Evolutionary conservation across 805 yeast genomes (phyloP).

Genomic region (Suhomyces emberorum): DNA sequence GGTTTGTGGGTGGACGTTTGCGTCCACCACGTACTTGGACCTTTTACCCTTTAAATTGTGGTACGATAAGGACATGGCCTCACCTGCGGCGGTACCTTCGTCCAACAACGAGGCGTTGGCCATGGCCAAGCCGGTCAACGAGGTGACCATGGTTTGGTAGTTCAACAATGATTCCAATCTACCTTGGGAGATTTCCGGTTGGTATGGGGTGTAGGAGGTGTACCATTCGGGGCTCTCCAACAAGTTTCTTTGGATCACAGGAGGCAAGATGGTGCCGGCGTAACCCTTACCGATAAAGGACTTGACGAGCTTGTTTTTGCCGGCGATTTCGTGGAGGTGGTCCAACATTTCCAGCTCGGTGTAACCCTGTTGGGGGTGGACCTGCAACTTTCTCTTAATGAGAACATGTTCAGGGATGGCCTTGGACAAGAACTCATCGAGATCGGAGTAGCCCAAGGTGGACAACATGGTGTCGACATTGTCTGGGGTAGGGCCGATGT

Average conservation of each 20-base stretch:
- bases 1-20: constrained; percentile 81
- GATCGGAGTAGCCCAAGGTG: constrained; percentile 59
- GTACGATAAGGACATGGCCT: constrained; percentile 86
- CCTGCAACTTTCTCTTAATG: constrained; percentile 59
- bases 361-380: constrained; percentile 70
- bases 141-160: constrained; percentile 88
- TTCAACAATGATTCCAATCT: constrained; percentile 86
- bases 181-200: constrained; percentile 97
- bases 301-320: constrained; percentile 67
- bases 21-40: constrained; percentile 66
- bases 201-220: constrained; percentile 97
- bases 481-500: constrained; percentile 73
- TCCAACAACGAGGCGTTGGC: constrained; percentile 94
- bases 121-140: constrained; percentile 89
- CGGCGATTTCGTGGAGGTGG: constrained; percentile 65
- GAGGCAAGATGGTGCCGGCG: constrained; percentile 84
- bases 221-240: constrained; percentile 97
- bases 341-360: constrained; percentile 78
- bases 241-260: constrained; percentile 88
- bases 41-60: constrained; percentile 67
- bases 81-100: constrained; percentile 97
- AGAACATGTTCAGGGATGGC: constrained; percentile 80
- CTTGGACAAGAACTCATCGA: constrained; percentile 64
- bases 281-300: constrained; percentile 93
- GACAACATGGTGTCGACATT: constrained; percentile 66